Evolutionary conservation across 2,329 filamentous ascomycete genomes (phyloP).

Genomic region (Microascus cirrosus): DNA sequence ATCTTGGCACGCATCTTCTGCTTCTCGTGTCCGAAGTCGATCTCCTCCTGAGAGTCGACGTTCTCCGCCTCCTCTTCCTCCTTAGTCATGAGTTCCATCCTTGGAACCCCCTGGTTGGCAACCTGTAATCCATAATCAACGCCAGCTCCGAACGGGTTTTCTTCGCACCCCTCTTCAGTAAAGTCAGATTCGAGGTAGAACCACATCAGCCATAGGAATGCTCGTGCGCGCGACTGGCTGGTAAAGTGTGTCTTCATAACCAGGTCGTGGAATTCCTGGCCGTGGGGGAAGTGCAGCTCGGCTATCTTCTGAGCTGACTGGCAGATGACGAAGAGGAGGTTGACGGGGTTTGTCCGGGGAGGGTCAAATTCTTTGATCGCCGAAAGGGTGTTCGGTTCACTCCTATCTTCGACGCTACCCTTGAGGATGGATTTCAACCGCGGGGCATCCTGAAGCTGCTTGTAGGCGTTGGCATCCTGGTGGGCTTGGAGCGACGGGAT

Average conservation of each 20-base stretch:
- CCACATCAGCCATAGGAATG: conserved; percentile 98
- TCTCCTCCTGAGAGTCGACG: conserved; percentile 59
- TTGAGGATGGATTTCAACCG: conserved; percentile 95
- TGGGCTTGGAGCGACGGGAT: conserved; percentile 93
- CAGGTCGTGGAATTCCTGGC: conserved; percentile 88
- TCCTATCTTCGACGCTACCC: conserved; percentile 80
- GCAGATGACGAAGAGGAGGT: conserved; percentile 90
- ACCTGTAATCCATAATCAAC: conserved; percentile 55
- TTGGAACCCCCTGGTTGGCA: conserved; percentile 58
- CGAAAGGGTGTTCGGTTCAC: conserved; percentile 74
- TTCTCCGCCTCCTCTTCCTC: conserved; percentile 62
- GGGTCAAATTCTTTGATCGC: conserved; percentile 60
- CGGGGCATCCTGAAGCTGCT: conserved; percentile 93
- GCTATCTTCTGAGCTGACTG: conserved; percentile 85
- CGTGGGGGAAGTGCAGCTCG: conserved; percentile 77
- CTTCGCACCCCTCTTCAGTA: conserved; percentile 71
- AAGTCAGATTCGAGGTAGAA: conserved; percentile 97
- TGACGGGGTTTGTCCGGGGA: conserved; percentile 87
- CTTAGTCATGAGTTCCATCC: conserved; percentile 51
- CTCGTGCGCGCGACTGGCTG: conserved; percentile 71
- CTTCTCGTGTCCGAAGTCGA: conserved; percentile 61
- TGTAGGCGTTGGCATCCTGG: conserved; percentile 92
- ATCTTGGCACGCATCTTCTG: conserved; percentile 65
- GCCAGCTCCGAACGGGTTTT: conserved; percentile 78
- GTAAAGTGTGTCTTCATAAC: conserved; percentile 82